Evolutionary conservation across 345 rosid species (phyloP).

Genomic region (Acer saccharum): DNA sequence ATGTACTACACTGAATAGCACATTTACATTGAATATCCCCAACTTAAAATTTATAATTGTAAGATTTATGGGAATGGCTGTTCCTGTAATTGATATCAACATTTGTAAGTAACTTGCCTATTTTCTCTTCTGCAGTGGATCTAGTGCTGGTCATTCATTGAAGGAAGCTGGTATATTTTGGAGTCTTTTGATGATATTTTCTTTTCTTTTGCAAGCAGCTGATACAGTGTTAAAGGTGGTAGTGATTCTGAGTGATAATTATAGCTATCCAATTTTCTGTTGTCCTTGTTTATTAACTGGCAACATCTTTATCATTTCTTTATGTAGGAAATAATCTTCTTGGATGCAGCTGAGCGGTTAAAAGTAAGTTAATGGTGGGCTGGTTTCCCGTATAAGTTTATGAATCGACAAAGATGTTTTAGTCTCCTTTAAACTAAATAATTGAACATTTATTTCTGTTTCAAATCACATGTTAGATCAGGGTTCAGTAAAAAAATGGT

Average conservation of each 20-base stretch:
- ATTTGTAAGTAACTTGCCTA: constrained; percentile 14
- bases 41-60: not conserved
- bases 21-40: no score
- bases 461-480: not conserved
- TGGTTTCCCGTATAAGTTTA: not conserved
- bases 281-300: constrained; percentile 22
- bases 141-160: constrained; percentile 72
- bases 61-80: constrained; percentile 1
- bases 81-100: constrained; percentile 6
- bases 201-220: constrained; percentile 92
- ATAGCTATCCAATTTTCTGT: not conserved
- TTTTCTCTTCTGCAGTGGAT: constrained; percentile 60
- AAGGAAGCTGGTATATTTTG: constrained; percentile 80
- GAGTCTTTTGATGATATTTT: constrained; percentile 85
- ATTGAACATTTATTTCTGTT: not conserved
- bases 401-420: not conserved
- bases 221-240: constrained; percentile 84
- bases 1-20: not conserved
- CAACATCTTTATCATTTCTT: constrained; percentile 15
- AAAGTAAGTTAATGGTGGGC: constrained; percentile 50
- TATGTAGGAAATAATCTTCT: constrained; percentile 83
- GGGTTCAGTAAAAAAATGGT: not conserved
- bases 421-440: not conserved
- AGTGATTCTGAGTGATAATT: constrained; percentile 20
- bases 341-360: constrained; percentile 50